Percentiles rank a stretch among this genome's conserved stretches.
Evolutionary conservation across 371 early-diverging fungal genomes (phyloP).

Genomic region (Coemansia sp.): DNA sequence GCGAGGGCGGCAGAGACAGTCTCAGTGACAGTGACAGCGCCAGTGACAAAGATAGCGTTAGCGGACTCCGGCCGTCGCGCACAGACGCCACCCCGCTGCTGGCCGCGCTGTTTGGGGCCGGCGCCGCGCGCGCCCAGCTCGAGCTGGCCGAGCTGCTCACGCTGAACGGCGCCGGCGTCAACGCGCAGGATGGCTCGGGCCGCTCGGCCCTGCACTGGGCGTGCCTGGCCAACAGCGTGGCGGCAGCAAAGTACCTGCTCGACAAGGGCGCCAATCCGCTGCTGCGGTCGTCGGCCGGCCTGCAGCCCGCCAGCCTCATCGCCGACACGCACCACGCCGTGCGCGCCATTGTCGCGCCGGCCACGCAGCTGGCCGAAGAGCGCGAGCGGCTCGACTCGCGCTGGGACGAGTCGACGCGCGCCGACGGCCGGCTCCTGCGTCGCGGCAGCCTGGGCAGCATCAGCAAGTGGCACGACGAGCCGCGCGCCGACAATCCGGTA

Average conservation of each 20-base stretch:
- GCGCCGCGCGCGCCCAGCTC: constrained; percentile 11
- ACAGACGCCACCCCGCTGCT: constrained; percentile 14
- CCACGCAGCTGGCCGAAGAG: constrained; percentile 23
- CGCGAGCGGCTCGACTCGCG: constrained; percentile 15
- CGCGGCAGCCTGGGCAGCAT: constrained; percentile 14
- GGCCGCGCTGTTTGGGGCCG: constrained; percentile 29
- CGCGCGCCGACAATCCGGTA: neutral
- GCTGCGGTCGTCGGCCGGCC: constrained; percentile 8
- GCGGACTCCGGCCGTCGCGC: too few relatives aligned
- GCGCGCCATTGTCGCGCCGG: constrained; percentile 7
- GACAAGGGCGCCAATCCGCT: constrained; percentile 43
- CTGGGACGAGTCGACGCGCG: constrained; percentile 3
- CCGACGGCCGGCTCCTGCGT: neutral
- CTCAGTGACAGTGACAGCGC: too few relatives aligned
- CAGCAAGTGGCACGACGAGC: neutral
- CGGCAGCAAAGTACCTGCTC: constrained; percentile 18
- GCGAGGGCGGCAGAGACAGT: too few relatives aligned
- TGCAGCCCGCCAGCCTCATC: constrained; percentile 15
- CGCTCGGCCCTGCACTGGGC: constrained; percentile 30
- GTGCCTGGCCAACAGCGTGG: constrained; percentile 10
- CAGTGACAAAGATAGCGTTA: too few relatives aligned
- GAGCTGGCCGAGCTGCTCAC: constrained; percentile 42
- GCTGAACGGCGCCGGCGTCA: constrained; percentile 35
- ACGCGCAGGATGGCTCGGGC: constrained; percentile 13
- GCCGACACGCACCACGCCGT: neutral